Percentiles rank a stretch among this genome's conserved stretches.
These are phyloP conservation scores for Aspergillus nidulans DNA, from an alignment of 495 filamentous ascomycete genomes.

Conservation along the genomic window DNA sequence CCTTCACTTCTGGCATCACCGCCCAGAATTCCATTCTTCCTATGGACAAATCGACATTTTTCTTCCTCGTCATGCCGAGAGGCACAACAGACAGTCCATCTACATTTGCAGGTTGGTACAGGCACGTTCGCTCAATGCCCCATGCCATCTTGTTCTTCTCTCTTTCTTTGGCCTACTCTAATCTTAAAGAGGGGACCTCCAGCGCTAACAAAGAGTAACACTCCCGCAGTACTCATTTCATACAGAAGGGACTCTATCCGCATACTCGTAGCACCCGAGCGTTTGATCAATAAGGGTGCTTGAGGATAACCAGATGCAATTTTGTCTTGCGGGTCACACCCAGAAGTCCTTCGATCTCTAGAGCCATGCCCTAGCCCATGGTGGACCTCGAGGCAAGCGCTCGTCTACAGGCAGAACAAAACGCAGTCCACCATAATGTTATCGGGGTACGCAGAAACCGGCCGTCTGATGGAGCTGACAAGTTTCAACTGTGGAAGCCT, in stretches of 20 bases:
- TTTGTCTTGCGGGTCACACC: slow-evolving; percentile 13
- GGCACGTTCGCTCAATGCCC: slow-evolving; percentile 13
- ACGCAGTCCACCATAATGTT: slow-evolving; percentile 15
- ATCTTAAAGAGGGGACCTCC: neutral
- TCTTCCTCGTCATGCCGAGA: slow-evolving; percentile 15
- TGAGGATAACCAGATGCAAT: slow-evolving; percentile 5
- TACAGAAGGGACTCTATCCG: slow-evolving; percentile 14
- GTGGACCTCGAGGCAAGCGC: neutral
- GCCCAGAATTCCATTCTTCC: too few species aligned
- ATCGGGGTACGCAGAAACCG: slow-evolving; percentile 9
- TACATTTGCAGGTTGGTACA: slow-evolving; percentile 20
- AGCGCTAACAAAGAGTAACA: slow-evolving; percentile 8
- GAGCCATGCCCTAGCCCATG: too few species aligned
- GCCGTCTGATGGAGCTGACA: slow-evolving; percentile 5
- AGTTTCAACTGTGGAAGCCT: too few species aligned
- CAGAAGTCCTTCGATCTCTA: slow-evolving; percentile 15
- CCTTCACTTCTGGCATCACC: too few species aligned
- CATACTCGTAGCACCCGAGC: slow-evolving; percentile 16
- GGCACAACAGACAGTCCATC: slow-evolving; percentile 11
- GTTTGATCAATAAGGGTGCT: slow-evolving; percentile 17
- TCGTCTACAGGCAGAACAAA: neutral
- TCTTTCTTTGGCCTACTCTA: neutral
- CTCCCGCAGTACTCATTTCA: slow-evolving; percentile 18
- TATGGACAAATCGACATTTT: neutral
- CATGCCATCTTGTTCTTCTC: neutral